Evolutionary conservation across 169 alveolate species (phyloP).

Genomic region (Eimeria zaria): DNA sequence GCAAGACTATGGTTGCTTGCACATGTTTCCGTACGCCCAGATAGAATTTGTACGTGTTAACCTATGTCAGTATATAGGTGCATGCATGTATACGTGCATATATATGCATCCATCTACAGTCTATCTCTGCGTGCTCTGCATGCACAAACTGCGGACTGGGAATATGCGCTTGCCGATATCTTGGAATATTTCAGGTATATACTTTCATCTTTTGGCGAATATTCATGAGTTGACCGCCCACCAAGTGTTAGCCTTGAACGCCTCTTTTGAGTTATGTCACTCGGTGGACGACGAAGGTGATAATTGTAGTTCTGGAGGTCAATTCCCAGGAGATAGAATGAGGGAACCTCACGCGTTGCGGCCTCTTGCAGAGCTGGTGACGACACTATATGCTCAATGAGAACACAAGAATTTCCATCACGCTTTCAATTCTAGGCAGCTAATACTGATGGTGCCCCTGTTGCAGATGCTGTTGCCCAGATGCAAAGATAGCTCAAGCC

Average conservation of each 20-base stretch:
- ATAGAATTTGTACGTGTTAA: neutral
- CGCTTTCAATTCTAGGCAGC: neutral
- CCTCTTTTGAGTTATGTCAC: constrained; percentile 43
- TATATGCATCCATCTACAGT: neutral
- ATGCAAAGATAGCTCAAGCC: neutral
- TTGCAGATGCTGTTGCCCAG: neutral
- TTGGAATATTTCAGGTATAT: neutral
- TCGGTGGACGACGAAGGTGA: neutral
- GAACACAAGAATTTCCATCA: neutral
- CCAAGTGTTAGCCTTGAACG: constrained; percentile 1
- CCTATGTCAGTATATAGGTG: neutral
- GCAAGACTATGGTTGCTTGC: neutral
- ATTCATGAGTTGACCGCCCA: constrained; percentile 37
- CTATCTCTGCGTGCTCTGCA: neutral
- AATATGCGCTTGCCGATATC: neutral
- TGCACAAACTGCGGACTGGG: neutral
- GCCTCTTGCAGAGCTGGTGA: constrained; percentile 12
- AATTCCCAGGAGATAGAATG: neutral
- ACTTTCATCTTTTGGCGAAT: constrained; percentile 24
- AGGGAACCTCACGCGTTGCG: neutral
- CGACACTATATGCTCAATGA: neutral
- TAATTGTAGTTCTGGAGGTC: neutral
- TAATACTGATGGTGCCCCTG: neutral
- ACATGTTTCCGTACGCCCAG: neutral
- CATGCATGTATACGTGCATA: neutral